These are phyloP conservation scores for Gonapodya sp. DNA, from an alignment of 192 early-diverging fungal genomes.

Conservation along the genomic window DNA sequence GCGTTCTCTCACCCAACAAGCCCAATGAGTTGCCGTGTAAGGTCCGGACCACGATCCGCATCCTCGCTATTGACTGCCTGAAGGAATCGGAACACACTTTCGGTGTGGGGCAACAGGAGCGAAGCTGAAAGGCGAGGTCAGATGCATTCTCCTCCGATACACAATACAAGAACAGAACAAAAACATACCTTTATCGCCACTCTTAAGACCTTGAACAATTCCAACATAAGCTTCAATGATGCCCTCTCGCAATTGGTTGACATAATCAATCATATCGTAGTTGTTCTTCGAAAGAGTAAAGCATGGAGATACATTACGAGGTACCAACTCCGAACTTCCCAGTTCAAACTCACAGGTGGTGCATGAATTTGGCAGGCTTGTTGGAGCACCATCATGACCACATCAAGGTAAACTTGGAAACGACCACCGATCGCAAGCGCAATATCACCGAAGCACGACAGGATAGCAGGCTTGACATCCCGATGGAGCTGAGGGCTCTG, in stretches of 20 bases:
- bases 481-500: slow-evolving; percentile 68
- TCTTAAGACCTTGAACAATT: slow-evolving; percentile 85
- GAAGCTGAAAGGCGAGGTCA: slow-evolving; percentile 35
- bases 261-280: slow-evolving; percentile 79
- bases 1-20: slow-evolving; percentile 58
- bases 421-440: slow-evolving; percentile 84
- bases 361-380: slow-evolving; percentile 41
- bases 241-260: slow-evolving; percentile 71
- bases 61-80: slow-evolving; percentile 47
- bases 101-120: slow-evolving; percentile 48
- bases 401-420: slow-evolving; percentile 74
- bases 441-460: slow-evolving; percentile 96
- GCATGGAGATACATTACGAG: neutral
- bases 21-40: slow-evolving; percentile 71
- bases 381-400: slow-evolving; percentile 77
- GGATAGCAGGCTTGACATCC: slow-evolving; percentile 82
- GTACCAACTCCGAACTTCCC: neutral
- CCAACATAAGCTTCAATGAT: slow-evolving; percentile 95
- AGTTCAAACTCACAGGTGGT: slow-evolving; percentile 11
- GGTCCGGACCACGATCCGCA: slow-evolving; percentile 48
- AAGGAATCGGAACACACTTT: slow-evolving; percentile 73
- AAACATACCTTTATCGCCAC: slow-evolving; percentile 53
- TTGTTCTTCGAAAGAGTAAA: slow-evolving; percentile 27
- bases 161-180: neutral
- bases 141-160: too few species aligned